These are phyloP conservation scores for Metarhizium guizhouense DNA, from an alignment of 2,329 filamentous ascomycete species.

Conservation along the genomic window DNA sequence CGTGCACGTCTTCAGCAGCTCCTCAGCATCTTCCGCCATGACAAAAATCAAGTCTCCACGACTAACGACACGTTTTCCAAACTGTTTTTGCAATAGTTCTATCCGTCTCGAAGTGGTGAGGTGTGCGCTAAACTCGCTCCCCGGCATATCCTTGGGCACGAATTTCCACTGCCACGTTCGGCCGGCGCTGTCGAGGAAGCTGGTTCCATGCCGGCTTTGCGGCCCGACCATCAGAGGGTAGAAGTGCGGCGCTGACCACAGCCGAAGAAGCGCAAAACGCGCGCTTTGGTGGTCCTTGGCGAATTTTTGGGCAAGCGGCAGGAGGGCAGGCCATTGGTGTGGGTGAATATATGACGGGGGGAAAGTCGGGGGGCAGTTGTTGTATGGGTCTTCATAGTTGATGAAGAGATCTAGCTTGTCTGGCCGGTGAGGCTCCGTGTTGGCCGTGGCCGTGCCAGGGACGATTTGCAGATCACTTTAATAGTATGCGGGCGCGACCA, in stretches of 20 bases:
- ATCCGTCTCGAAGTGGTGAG: conserved; percentile 6
- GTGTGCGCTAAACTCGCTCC: conserved; percentile 17
- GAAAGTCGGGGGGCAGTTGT: conserved; percentile 6
- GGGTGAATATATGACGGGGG: conserved; percentile 10
- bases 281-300: conserved; percentile 7
- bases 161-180: conserved; percentile 19
- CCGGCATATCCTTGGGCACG: conserved; percentile 18
- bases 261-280: conserved; percentile 16
- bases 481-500: conserved; percentile 13
- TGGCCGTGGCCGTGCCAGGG: conserved; percentile 12
- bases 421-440: conserved; percentile 17
- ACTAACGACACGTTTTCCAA: conserved; percentile 12
- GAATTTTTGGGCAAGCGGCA: conserved; percentile 12
- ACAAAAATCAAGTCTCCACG: conserved; percentile 18
- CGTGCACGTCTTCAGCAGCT: conserved; percentile 15
- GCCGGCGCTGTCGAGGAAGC: conserved; percentile 17
- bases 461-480: conserved; percentile 13
- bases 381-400: conserved; percentile 15
- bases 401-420: conserved; percentile 18
- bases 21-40: conserved; percentile 14
- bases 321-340: conserved; percentile 13
- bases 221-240: conserved; percentile 19
- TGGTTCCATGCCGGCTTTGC: conserved; percentile 10
- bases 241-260: conserved; percentile 20
- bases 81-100: conserved; percentile 9